phyloP scores from a whole-genome alignment of 2,329 filamentous ascomycete species.

The Penicillium hesseltinei region DNA sequence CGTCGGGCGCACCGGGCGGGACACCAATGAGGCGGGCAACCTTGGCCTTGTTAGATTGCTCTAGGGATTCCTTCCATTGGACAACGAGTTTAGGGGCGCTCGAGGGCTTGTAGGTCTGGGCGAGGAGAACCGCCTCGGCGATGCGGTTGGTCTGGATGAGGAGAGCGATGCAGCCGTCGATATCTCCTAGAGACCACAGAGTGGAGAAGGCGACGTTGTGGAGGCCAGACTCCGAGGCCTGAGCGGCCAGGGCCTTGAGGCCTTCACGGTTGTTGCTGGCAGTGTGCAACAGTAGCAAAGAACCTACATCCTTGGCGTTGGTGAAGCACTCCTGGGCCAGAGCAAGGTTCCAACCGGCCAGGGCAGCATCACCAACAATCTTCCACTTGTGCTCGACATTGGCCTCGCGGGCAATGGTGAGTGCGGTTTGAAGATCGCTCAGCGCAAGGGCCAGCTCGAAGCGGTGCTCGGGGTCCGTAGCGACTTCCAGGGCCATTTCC shows the following conservation, averaged over 20 bases:
- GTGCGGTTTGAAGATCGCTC: conserved; percentile 78
- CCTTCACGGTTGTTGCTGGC: conserved; percentile 78
- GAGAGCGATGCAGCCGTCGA: conserved; percentile 76
- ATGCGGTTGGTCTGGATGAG: conserved; percentile 74
- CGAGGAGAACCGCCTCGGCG: conserved; percentile 85
- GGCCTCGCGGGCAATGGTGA: conserved; percentile 77
- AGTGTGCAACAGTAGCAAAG: conserved; percentile 81
- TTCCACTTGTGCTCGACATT: conserved; percentile 98
- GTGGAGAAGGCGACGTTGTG: conserved; percentile 94
- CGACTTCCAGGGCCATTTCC: conserved; percentile 89
- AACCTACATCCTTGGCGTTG: conserved; percentile 85
- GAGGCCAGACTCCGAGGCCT: conserved; percentile 72
- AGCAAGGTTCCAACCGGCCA: conserved; percentile 79
- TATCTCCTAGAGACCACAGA: conserved; percentile 81
- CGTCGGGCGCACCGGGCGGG: conserved; percentile 67
- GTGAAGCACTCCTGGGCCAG: conserved; percentile 92
- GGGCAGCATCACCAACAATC: conserved; percentile 86
- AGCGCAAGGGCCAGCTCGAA: conserved; percentile 87
- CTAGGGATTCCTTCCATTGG: conserved; percentile 79
- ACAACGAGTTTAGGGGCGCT: conserved; percentile 64
- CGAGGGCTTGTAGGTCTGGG: conserved; percentile 93
- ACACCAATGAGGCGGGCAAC: conserved; percentile 80
- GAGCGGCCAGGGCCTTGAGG: conserved; percentile 66
- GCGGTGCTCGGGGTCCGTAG: conserved; percentile 92
- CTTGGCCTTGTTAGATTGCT: conserved; percentile 80